Conservation (phyloP, 306 rosid genomes). For the Begonia peltatifolia region DNA sequence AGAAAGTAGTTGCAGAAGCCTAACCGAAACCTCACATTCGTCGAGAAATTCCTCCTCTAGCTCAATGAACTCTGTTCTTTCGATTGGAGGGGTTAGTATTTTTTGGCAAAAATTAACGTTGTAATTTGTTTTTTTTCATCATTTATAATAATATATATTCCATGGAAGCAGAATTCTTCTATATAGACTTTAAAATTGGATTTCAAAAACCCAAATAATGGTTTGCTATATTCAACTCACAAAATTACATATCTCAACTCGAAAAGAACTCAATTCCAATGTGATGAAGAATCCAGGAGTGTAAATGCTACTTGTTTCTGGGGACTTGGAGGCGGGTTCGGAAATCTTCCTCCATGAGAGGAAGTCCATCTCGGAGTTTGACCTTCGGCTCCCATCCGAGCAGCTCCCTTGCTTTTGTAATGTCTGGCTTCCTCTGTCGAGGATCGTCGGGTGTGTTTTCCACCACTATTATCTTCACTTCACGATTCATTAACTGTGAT, state of each 20-base stretch:
- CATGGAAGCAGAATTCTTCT: no score
- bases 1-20: conserved; percentile 14
- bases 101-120: no score
- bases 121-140: no score
- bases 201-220: no score
- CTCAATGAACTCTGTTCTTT: no score
- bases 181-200: no score
- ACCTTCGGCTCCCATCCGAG: conserved; percentile 42
- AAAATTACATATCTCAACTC: no score
- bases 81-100: no score
- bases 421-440: conserved; percentile 44
- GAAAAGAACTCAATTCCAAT: no score
- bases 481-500: conserved; percentile 34
- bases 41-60: no score
- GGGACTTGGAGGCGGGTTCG: conserved; percentile 30
- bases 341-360: conserved; percentile 47
- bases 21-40: background rate
- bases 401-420: conserved; percentile 33
- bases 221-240: no score
- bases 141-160: no score
- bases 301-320: conserved; percentile 2
- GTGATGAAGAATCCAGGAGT: background rate
- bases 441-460: conserved; percentile 44
- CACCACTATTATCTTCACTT: conserved; percentile 28
- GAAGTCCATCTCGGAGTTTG: conserved; percentile 32